phyloP scores from a whole-genome alignment of 1,284 basidiomycete species.

The Cystobasidium pallidum region DNA sequence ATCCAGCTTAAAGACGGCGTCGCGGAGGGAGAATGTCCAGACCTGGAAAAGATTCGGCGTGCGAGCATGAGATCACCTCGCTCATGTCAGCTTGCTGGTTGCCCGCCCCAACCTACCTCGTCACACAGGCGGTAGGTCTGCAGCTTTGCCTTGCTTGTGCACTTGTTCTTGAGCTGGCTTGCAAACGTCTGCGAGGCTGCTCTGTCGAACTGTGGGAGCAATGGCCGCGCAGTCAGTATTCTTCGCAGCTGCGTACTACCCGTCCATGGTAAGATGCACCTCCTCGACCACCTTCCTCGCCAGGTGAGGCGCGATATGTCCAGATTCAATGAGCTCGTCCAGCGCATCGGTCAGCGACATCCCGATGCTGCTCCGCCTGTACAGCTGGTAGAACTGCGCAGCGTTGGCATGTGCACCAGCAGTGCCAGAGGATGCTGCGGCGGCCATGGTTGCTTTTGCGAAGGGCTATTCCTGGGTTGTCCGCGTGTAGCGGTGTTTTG shows the following conservation, averaged over 20 bases:
- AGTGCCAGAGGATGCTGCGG: slow-evolving; percentile 8
- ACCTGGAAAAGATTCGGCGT: slow-evolving; percentile 60
- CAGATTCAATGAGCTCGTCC: slow-evolving; percentile 96
- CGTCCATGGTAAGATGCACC: slow-evolving; percentile 60
- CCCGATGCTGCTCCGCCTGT: slow-evolving; percentile 70
- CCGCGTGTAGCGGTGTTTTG: no score
- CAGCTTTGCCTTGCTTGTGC: slow-evolving; percentile 84
- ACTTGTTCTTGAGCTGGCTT: slow-evolving; percentile 89
- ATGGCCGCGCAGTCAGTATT: no score
- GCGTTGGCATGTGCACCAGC: slow-evolving; percentile 14
- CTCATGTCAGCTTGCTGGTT: not conserved
- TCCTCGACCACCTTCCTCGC: slow-evolving; percentile 96
- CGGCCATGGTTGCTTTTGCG: not conserved
- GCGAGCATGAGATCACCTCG: not conserved
- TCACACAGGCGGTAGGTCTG: slow-evolving; percentile 92
- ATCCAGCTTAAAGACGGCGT: slow-evolving; percentile 92
- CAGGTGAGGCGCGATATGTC: slow-evolving; percentile 93
- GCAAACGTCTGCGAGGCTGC: slow-evolving; percentile 86
- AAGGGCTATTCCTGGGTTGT: no score
- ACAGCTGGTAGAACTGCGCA: slow-evolving; percentile 46
- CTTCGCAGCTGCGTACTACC: not conserved
- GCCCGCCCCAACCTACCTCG: slow-evolving; percentile 61
- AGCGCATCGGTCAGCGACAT: slow-evolving; percentile 98
- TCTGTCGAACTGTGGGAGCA: slow-evolving; percentile 82
- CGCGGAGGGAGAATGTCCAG: slow-evolving; percentile 94